Evolutionary conservation across 768 basidiomycete species (phyloP), one percentile per base, ranked within the genome.

Genomic region (Leccinum imitatum): DNA sequence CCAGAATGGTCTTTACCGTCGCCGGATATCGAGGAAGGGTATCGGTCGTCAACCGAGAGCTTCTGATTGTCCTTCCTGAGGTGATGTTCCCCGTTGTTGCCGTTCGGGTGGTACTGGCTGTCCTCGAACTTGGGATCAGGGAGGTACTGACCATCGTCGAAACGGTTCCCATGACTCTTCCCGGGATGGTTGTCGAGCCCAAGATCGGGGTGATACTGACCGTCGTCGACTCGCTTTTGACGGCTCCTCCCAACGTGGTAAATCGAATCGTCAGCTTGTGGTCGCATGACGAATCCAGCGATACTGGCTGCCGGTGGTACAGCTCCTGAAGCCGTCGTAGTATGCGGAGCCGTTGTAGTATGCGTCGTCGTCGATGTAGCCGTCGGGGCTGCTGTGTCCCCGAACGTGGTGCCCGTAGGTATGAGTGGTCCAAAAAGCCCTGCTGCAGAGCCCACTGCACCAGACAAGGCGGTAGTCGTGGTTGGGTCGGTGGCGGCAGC

Each of bases 101-200:
- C 17, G 14, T 50, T 27, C 14, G 50, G 9, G 19, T 50, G 48
- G 15, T 50, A 27, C 15, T 50, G 17, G 50, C 51, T 51, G 19
- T 54, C 27, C 17, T 59, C 57, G 15, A 31, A 64, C 35, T 53
- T 37, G n/a, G 66, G 17, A 17, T 33, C 15, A 9, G 56, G 17
- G 30, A 67, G 62, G 31, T 67, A 56, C 39, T 64, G 30, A 9
- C 66, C 63, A 46, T 66, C 62, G 11, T 66, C 59, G 10, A 23
- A 54, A 19, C 62, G 59, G 33, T 56, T 53, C 23, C n/a, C 3
- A 4, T 44, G 54, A 8, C 9, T 58, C 14, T 58, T 52, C n/a
- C 50, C 58, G 0, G 44, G 11, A 6, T 39, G 57, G 39, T 67
- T 33, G 53, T 66, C 44, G 31, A 37, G 55, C 41, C 46, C 31